Evolutionary conservation across 225 moss, liverwort and hornwort species (phyloP).

Genomic region (Straminergon stramineum): DNA sequence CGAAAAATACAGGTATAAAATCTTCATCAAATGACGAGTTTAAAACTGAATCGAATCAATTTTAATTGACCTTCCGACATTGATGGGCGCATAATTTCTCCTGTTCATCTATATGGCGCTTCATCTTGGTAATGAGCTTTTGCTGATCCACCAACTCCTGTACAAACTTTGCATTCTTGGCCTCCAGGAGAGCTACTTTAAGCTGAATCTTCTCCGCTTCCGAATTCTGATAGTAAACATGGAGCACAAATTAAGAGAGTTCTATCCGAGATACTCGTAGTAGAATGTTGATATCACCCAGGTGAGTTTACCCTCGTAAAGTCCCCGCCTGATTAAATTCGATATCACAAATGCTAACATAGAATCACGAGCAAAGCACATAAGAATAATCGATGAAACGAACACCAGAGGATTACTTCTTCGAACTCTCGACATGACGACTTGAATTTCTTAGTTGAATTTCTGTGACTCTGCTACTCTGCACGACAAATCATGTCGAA

Average conservation of each 20-base stretch:
- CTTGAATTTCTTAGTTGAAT: background rate
- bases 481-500: background rate
- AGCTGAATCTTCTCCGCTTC: slow-evolving; percentile 53
- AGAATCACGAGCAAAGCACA: background rate
- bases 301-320: background rate
- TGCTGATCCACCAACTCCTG: slow-evolving; percentile 82
- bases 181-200: slow-evolving; percentile 47
- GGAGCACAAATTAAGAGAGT: background rate
- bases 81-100: slow-evolving; percentile 59
- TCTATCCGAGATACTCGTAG: background rate
- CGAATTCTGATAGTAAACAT: slow-evolving; percentile 26
- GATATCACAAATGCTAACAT: background rate
- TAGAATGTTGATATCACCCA: background rate
- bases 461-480: background rate
- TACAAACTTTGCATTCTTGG: slow-evolving; percentile 65
- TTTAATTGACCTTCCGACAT: slow-evolving; percentile 45
- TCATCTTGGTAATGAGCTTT: slow-evolving; percentile 52
- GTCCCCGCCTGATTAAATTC: background rate
- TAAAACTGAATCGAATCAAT: background rate
- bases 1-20: background rate
- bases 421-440: background rate
- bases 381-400: background rate
- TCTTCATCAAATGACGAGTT: background rate
- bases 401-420: background rate
- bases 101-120: slow-evolving; percentile 45